Base-by-base conservation (phyloP, 2,329 filamentous ascomycete genomes). In the Fusarium bactridioides region DNA sequence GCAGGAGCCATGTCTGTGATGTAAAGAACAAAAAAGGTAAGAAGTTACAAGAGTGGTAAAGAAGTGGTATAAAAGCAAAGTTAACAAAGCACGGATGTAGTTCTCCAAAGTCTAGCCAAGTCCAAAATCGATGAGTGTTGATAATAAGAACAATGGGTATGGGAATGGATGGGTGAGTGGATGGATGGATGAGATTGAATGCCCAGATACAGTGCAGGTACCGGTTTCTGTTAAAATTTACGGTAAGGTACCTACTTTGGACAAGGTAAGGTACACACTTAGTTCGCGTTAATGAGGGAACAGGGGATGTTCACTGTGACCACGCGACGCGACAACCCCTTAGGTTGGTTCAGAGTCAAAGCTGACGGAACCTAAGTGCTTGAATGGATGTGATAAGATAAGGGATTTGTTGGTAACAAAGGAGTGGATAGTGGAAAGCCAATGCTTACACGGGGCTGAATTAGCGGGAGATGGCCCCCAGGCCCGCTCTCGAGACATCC, bases 1-100 rank as follows among this genome's bases (percentile, higher is more conserved):
- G 83, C 74, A 58, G 83, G 83, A 74, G 83, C 80, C 83, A 85
- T 85, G 72, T 44, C 54, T 75, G 61, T 67, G 55, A 69, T 69
- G 58, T 64, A 66, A 69, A 59, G 53, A 58, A 54, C 58, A 69
- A 64, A 35, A 66, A 61, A 64, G 40, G 47, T 40, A 56, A 35
- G 40, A 61, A 61, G 70, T 61, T 75, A 68, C 60, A 53, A 47
- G 38, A 33, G 57, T 54, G 27, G 40, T 58, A 56, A 61, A 38
- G 44, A 59, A 41, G 58, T 33, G 43, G 38, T 23, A 62, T 40
- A 45, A 43, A 50, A 27, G 53, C 41, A 59, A 54, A 47, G 31
- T 65, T 27, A 29, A 59, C 35, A 40, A 47, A 43, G 38, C 61
- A 61, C 56, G 40, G 51, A 23, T 44, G 37, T 53, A 50, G 58